Evolutionary conservation across 2,329 filamentous ascomycete genomes (phyloP).

Genomic region (Herpotrichia juniperi): DNA sequence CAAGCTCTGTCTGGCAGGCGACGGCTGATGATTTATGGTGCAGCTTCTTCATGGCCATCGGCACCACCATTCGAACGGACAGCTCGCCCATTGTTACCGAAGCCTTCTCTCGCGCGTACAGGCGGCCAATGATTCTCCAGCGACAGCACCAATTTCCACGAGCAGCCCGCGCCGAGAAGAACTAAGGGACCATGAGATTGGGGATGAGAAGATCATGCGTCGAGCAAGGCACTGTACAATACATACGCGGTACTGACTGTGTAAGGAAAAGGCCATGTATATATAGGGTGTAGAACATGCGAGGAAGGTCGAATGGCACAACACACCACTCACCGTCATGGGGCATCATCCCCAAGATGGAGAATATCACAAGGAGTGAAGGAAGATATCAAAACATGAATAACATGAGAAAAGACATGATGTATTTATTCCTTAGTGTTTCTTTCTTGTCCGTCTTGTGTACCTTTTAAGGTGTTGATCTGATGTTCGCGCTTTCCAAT

Average conservation of each 20-base stretch:
- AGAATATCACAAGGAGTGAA: no score
- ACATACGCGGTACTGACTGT: background rate
- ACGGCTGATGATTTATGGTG: slow-evolving; percentile 19
- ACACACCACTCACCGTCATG: background rate
- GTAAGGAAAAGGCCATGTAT: background rate
- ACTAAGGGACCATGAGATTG: slow-evolving; percentile 19
- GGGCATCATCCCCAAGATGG: no score
- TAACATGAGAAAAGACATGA: no score
- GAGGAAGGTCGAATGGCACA: no score
- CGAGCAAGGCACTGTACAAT: background rate
- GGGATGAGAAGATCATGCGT: background rate
- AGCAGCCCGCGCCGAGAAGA: slow-evolving; percentile 31
- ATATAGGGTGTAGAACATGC: background rate
- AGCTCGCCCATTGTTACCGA: slow-evolving; percentile 76
- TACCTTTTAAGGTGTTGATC: no score
- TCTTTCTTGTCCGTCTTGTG: no score
- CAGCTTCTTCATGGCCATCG: slow-evolving; percentile 98
- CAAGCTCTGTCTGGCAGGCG: background rate
- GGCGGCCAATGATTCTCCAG: slow-evolving; percentile 73
- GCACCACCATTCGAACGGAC: slow-evolving; percentile 93
- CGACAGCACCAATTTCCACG: slow-evolving; percentile 38
- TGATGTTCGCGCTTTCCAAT: no score
- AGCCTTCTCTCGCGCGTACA: slow-evolving; percentile 73
- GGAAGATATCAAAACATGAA: no score
- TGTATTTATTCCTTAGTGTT: no score